Evolutionary conservation across 306 rosid species (phyloP).

Genomic region (Rubus idaeus): DNA sequence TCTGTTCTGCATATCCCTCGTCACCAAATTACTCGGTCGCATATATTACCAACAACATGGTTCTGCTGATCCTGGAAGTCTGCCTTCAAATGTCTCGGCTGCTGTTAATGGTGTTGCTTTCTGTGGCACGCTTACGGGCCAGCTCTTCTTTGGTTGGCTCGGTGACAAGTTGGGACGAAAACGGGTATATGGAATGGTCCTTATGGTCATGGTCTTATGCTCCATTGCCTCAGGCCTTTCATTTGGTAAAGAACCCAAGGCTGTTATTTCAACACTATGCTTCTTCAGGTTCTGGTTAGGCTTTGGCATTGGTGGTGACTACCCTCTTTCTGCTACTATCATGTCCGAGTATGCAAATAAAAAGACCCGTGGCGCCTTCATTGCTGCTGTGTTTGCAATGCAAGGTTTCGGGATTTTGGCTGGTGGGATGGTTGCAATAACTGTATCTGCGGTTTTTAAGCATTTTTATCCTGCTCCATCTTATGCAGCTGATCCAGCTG

Average conservation of each 20-base stretch:
- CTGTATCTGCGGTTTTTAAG: constrained; percentile 54
- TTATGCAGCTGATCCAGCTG: constrained; percentile 35
- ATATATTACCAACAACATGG: constrained; percentile 54
- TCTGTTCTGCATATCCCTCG: constrained; percentile 87
- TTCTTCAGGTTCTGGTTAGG: constrained; percentile 94
- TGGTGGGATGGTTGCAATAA: constrained; percentile 74
- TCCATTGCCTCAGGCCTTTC: constrained; percentile 82
- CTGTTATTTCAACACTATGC: constrained; percentile 69
- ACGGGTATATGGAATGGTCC: constrained; percentile 82
- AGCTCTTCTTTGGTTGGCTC: constrained; percentile 93
- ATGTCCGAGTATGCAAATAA: constrained; percentile 94
- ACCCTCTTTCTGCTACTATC: constrained; percentile 94
- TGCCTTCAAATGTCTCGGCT: constrained; percentile 68
- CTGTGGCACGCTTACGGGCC: constrained; percentile 82
- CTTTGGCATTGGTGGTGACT: constrained; percentile 89
- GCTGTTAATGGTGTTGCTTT: constrained; percentile 88
- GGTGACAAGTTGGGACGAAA: constrained; percentile 91
- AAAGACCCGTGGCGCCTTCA: constrained; percentile 77
- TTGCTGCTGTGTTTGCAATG: constrained; percentile 96
- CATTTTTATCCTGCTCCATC: constrained; percentile 49
- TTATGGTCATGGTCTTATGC: constrained; percentile 77
- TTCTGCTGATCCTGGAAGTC: constrained; percentile 47
- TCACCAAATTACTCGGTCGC: constrained; percentile 75
- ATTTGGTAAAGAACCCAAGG: constrained; percentile 47
- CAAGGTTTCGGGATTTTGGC: constrained; percentile 87